phyloP scores from a whole-genome alignment of 2,329 filamentous ascomycete genomes.

The Fusarium graminum region DNA sequence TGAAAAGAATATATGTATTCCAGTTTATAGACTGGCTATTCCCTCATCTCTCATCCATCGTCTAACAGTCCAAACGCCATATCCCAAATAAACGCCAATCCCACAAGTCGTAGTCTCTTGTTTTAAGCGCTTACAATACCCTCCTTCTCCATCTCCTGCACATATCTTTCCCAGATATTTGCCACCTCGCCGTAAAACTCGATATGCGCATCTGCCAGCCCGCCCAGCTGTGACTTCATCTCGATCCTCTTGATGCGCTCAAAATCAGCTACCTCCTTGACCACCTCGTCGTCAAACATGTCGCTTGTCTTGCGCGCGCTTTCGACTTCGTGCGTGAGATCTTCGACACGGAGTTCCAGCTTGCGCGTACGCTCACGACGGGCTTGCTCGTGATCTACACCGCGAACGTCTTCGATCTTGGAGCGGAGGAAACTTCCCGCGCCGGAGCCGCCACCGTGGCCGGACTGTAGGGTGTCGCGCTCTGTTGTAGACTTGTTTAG shows the following conservation, averaged over 20 bases:
- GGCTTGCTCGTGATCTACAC: constrained; percentile 94
- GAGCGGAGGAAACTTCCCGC: constrained; percentile 88
- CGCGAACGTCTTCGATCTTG: constrained; percentile 96
- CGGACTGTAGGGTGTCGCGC: constrained; percentile 80
- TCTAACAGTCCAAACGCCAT: constrained; percentile 37
- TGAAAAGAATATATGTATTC: constrained; percentile 5
- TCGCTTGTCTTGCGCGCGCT: constrained; percentile 87
- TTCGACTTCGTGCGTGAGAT: constrained; percentile 90
- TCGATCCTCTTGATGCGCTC: constrained; percentile 96
- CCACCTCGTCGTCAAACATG: constrained; percentile 95
- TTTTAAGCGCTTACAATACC: constrained; percentile 50
- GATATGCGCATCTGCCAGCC: constrained; percentile 85
- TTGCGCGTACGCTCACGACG: constrained; percentile 89
- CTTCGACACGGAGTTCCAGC: constrained; percentile 91
- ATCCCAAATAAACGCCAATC: constrained; percentile 38
- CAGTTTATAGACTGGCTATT: constrained; percentile 20
- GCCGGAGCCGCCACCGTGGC: constrained; percentile 72
- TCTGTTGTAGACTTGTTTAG: constrained; percentile 91
- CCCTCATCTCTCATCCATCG: constrained; percentile 25
- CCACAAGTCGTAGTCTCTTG: background rate
- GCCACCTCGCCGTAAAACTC: constrained; percentile 86
- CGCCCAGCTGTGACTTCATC: constrained; percentile 88
- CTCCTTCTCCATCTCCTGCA: constrained; percentile 87
- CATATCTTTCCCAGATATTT: constrained; percentile 88
- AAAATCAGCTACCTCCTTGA: constrained; percentile 92